phyloP scores from a whole-genome alignment of 2,329 filamentous ascomycete genomes.

The Ascochyta fabae region DNA sequence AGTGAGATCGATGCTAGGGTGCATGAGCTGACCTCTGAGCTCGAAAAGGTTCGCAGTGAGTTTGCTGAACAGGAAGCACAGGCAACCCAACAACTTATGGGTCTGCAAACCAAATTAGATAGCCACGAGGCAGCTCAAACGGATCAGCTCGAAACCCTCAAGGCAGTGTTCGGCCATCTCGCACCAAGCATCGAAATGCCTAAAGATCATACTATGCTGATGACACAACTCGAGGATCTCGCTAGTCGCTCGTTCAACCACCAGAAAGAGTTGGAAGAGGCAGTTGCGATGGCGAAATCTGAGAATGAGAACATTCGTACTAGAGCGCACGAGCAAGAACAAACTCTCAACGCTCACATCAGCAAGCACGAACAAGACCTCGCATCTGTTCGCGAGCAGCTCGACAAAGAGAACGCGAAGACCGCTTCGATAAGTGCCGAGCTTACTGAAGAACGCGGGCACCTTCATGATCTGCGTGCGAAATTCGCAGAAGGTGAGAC shows the following conservation, averaged over 20 bases:
- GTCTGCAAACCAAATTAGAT: constrained; percentile 65
- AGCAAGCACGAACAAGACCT: constrained; percentile 49
- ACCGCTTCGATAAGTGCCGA: constrained; percentile 56
- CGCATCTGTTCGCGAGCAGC: constrained; percentile 49
- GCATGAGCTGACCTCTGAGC: constrained; percentile 71
- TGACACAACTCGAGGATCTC: constrained; percentile 54
- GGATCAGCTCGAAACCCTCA: constrained; percentile 39
- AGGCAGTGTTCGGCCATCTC: constrained; percentile 48
- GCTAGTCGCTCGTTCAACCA: constrained; percentile 52
- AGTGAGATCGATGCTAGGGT: constrained; percentile 72
- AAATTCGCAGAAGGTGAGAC: constrained; percentile 84
- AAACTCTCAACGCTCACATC: constrained; percentile 45
- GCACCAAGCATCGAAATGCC: constrained; percentile 45
- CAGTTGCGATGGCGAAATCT: constrained; percentile 54
- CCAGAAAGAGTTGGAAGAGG: constrained; percentile 54
- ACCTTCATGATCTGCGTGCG: constrained; percentile 71
- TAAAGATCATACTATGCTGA: constrained; percentile 47
- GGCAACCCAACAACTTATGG: constrained; percentile 48
- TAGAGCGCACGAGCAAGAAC: constrained; percentile 50
- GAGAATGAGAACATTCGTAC: constrained; percentile 53
- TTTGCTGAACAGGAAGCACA: constrained; percentile 59
- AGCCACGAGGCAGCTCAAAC: constrained; percentile 53
- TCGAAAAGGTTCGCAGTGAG: constrained; percentile 65
- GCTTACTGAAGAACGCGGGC: constrained; percentile 70
- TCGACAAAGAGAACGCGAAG: constrained; percentile 57